A percentile compares a stretch with the other conserved stretches of the same genome.
Evolutionary conservation across 495 filamentous ascomycete species (phyloP).

Genomic region (Penicillium roqueforti): DNA sequence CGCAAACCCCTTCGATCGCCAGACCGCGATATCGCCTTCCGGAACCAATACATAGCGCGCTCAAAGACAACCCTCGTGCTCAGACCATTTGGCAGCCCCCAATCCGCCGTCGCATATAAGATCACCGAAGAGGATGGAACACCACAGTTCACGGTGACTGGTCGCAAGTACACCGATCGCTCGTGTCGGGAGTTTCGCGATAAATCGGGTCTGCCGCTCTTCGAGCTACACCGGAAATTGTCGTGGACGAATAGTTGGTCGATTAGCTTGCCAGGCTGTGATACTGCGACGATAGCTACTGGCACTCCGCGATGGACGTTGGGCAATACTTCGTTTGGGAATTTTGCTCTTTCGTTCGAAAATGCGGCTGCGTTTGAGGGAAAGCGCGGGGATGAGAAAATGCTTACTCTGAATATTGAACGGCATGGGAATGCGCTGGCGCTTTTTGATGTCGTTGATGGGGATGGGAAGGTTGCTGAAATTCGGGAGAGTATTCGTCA

Average conservation of each 20-base stretch:
- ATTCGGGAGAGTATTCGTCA: constrained; percentile 21
- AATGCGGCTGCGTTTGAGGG: constrained; percentile 20
- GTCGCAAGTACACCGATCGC: constrained; percentile 21
- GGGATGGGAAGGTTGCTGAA: constrained; percentile 21
- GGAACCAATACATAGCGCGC: constrained; percentile 20
- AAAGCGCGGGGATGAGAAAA: constrained; percentile 19
- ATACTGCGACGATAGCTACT: constrained; percentile 12
- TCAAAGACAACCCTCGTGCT: constrained; percentile 22
- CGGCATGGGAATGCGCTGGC: constrained; percentile 14
- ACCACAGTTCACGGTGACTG: constrained; percentile 19
- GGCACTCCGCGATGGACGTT: constrained; percentile 12
- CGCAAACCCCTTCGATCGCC: constrained; percentile 18
- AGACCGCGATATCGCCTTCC: constrained; percentile 24
- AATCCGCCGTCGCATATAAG: constrained; percentile 20
- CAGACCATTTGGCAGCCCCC: constrained; percentile 15
- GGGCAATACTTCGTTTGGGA: constrained; percentile 6
- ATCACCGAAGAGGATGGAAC: constrained; percentile 23
- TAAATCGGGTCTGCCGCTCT: constrained; percentile 25
- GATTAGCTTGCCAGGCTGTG: constrained; percentile 25
- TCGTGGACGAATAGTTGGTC: constrained; percentile 16
- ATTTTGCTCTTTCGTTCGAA: constrained; percentile 25
- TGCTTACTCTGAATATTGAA: constrained; percentile 21
- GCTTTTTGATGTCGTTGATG: constrained; percentile 22
- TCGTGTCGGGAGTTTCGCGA: constrained; percentile 28
- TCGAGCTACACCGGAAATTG: constrained; percentile 23